Percentiles rank a stretch among this genome's conserved stretches.
phyloP scores from a whole-genome alignment of 2,329 filamentous ascomycete genomes.

The Cordyceps cicadae region DNA sequence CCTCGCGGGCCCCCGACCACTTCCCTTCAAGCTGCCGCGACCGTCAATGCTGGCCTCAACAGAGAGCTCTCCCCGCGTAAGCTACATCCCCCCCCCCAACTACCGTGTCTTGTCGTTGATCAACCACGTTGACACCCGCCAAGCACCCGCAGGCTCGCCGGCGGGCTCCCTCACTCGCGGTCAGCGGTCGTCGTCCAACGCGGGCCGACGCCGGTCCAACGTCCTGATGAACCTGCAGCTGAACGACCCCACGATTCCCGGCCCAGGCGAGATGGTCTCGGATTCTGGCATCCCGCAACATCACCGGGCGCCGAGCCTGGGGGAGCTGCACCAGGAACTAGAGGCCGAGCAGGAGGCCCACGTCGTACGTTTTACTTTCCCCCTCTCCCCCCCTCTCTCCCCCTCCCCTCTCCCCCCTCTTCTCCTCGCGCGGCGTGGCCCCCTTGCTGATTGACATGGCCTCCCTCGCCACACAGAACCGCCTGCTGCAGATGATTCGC shows the following conservation, averaged over 20 bases:
- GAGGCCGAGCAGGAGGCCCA: constrained; percentile 74
- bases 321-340: constrained; percentile 70
- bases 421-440: background rate
- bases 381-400: background rate
- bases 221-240: constrained; percentile 66
- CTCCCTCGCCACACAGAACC: constrained; percentile 47
- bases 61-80: constrained; percentile 52
- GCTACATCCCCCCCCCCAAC: constrained; percentile 14
- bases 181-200: constrained; percentile 35
- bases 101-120: background rate
- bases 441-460: background rate
- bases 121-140: background rate
- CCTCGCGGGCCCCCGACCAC: constrained; percentile 57
- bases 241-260: constrained; percentile 60
- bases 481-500: constrained; percentile 68
- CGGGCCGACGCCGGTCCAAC: constrained; percentile 55
- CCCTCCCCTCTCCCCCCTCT: background rate
- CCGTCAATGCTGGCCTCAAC: constrained; percentile 69
- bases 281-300: constrained; percentile 49
- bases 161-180: constrained; percentile 40
- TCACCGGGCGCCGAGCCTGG: constrained; percentile 60
- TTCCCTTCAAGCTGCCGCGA: constrained; percentile 67
- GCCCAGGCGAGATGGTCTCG: constrained; percentile 60
- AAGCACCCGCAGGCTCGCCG: constrained; percentile 35
- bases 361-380: constrained; percentile 42